Conservation (phyloP, 345 rosid genomes). For the Cochlearia excelsa region DNA sequence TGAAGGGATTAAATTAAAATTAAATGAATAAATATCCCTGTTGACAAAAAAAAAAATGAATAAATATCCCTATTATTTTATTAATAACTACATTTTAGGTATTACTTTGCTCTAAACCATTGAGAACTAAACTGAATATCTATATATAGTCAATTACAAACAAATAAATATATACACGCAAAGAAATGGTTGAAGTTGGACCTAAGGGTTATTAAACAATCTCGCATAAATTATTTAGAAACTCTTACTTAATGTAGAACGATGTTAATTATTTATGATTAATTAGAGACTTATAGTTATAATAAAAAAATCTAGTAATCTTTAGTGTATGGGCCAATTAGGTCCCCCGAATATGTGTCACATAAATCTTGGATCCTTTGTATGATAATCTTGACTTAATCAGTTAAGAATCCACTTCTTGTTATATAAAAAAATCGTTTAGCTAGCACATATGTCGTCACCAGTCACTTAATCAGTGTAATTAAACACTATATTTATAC, state of each 20-base stretch:
- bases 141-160: neutral
- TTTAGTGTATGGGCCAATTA: conserved; percentile 23
- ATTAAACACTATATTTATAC: too few species aligned
- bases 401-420: conserved; percentile 18
- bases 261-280: neutral
- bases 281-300: too few species aligned
- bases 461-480: neutral
- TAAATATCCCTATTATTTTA: too few species aligned
- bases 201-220: neutral
- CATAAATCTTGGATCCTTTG: conserved; percentile 37
- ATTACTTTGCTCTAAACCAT: neutral
- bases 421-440: neutral
- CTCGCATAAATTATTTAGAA: neutral
- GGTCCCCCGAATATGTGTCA: conserved; percentile 27
- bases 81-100: neutral
- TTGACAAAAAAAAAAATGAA: too few species aligned
- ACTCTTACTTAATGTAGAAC: neutral
- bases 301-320: neutral
- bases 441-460: conserved; percentile 2
- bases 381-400: conserved; percentile 63
- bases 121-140: neutral
- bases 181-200: neutral
- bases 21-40: neutral
- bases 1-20: neutral
- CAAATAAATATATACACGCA: conserved; percentile 1